phyloP scores from a whole-genome alignment of 1,284 basidiomycete genomes.

The Ustilago cynodontis region DNA sequence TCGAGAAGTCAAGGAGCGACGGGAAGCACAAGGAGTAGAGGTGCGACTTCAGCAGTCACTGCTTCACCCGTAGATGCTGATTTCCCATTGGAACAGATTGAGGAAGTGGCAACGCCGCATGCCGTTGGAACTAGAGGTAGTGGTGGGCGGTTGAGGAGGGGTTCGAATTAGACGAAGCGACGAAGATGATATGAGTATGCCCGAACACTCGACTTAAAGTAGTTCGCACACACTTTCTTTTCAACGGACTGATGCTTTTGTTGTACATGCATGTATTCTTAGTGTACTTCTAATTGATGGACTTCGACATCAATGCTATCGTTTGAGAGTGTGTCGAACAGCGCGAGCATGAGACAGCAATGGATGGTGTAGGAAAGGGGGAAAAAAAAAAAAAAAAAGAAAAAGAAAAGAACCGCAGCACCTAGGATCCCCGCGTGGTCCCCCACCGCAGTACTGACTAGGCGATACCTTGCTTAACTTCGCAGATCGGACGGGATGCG shows the following conservation, averaged over 20 bases:
- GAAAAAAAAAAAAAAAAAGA: constrained; percentile 4
- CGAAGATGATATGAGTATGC: background rate
- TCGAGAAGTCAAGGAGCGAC: constrained; percentile 30
- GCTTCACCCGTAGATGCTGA: constrained; percentile 32
- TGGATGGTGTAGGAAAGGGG: background rate
- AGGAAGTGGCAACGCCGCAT: constrained; percentile 26
- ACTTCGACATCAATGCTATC: background rate
- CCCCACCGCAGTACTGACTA: constrained; percentile 86
- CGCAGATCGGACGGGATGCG: constrained; percentile 84
- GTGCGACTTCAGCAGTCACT: constrained; percentile 14
- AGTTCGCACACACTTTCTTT: background rate
- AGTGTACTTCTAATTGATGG: constrained; percentile 3
- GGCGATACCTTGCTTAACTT: constrained; percentile 83
- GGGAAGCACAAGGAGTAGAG: constrained; percentile 31
- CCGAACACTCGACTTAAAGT: background rate
- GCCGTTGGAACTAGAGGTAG: background rate
- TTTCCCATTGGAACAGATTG: constrained; percentile 30
- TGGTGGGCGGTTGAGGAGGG: background rate
- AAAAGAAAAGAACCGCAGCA: constrained; percentile 79
- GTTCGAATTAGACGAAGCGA: background rate
- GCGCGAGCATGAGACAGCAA: background rate
- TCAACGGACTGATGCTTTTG: background rate
- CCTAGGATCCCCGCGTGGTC: constrained; percentile 85
- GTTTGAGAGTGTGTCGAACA: background rate
- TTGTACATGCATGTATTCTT: constrained; percentile 6